Base-by-base conservation (phyloP, 2,329 filamentous ascomycete genomes). In the Hypomyces perniciosus region DNA sequence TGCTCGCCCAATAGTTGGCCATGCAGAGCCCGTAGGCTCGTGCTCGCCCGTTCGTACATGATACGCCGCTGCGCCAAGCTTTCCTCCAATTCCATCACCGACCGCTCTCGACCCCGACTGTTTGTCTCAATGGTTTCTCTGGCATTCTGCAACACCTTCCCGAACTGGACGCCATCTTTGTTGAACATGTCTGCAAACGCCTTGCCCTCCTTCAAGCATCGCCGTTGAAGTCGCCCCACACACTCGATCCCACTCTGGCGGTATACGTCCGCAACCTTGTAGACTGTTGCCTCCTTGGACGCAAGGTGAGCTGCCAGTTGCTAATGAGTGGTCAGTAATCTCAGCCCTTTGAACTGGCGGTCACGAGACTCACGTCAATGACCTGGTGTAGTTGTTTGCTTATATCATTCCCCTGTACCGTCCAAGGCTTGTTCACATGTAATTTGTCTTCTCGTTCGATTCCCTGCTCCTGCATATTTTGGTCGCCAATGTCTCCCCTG, bases 321-420 rank as follows among this genome's bases (percentile, higher is more conserved):
- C 64, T 59, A 38, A 26, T 12, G 30, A 8, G 35, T 46, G 5
- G 51, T 53, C 37, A 53, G 47, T 20, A 30, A 30, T 12, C 10
- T 13, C 31, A n/a, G n/a, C 5, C 38, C 33, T 41, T n/a, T 13
- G 13, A 44, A 10, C 38, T 27, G 9, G 42, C 48, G 26, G 10
- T 26, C 31, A 12, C n/a, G 37, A 5, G 13, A 56, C 61, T 54
- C 54, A 66, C 64, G 39, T 62, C 56, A 12, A 65, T 55, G 12
- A 62, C 39, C 8, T 35, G 51, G 33, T 65, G 57, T 8, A 65
- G 9, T 5, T 51, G 37, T 12, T 45, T 20, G n/a, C 30, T 45
- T 9, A 45, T 34, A 7, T 37, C 26, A 42, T 9, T 28, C 31
- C 42, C 27, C 12, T 28, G 42, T 12, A 26, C 31, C 10, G n/a